These are phyloP conservation scores for Penicillium ucsense DNA, from an alignment of 495 filamentous ascomycete species.

Conservation along the genomic window DNA sequence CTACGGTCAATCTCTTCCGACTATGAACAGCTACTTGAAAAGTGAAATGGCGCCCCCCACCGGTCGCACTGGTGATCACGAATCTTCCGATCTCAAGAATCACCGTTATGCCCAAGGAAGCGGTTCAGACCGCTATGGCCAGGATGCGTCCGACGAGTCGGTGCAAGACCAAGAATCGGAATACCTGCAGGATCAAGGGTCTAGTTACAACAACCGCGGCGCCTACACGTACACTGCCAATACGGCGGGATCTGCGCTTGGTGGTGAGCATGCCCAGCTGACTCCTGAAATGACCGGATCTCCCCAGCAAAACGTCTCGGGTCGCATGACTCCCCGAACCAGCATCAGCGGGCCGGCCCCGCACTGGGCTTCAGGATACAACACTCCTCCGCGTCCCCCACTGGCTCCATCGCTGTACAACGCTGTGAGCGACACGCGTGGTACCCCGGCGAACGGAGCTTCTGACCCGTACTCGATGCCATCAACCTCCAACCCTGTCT, in stretches of 20 bases:
- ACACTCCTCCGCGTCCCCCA: conserved; percentile 64
- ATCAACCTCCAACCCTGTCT: conserved; percentile 46
- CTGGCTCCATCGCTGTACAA: conserved; percentile 80
- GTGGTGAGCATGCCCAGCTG: conserved; percentile 70
- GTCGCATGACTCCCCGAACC: conserved; percentile 79
- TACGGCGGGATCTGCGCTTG: conserved; percentile 51
- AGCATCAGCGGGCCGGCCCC: conserved; percentile 48
- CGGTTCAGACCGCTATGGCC: conserved; percentile 42
- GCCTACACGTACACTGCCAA: conserved; percentile 68
- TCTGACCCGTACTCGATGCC: conserved; percentile 59
- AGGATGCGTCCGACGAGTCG: conserved; percentile 53
- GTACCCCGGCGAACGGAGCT: conserved; percentile 54
- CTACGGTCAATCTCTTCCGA: conserved; percentile 48
- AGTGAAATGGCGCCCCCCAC: conserved; percentile 88
- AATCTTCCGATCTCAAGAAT: conserved; percentile 59
- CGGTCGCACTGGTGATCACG: conserved; percentile 46
- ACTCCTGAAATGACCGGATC: conserved; percentile 81
- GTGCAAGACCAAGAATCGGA: conserved; percentile 73
- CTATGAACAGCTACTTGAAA: conserved; percentile 62
- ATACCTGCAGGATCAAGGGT: conserved; percentile 64
- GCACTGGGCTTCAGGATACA: conserved; percentile 73
- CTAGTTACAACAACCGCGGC: conserved; percentile 56
- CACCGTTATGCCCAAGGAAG: conserved; percentile 46
- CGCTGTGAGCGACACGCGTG: conserved; percentile 78
- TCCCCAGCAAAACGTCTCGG: conserved; percentile 80